Conservation (phyloP, 164 flowering plant genomes). For the Brasenia schreberi region DNA sequence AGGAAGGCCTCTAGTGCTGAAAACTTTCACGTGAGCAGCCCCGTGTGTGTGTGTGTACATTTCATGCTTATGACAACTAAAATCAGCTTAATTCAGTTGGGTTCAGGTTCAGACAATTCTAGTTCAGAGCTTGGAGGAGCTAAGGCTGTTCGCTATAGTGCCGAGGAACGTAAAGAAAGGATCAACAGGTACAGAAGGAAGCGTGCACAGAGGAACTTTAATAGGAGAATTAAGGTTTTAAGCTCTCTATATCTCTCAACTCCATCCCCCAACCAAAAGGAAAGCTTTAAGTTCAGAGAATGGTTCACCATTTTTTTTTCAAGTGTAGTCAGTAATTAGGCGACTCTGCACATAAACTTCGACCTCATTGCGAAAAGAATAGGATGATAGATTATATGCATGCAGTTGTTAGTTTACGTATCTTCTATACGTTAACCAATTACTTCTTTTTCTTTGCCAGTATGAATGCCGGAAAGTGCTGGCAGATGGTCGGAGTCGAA, state of each 20-base stretch:
- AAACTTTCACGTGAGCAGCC: neutral
- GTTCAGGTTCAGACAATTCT: neutral
- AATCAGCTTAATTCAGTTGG: neutral
- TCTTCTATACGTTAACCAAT: neutral
- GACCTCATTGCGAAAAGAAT: no score
- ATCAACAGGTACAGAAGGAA: conserved; percentile 67
- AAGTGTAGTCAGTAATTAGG: no score
- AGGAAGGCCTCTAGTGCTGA: neutral
- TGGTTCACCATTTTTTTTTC: no score
- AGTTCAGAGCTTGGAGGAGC: neutral
- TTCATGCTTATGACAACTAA: neutral
- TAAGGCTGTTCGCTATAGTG: conserved; percentile 39
- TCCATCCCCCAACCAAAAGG: no score
- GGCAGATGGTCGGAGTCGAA: conserved; percentile 90
- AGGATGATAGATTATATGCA: no score
- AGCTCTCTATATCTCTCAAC: neutral
- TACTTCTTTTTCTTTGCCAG: conserved; percentile 23
- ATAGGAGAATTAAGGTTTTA: conserved; percentile 73
- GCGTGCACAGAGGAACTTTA: conserved; percentile 79
- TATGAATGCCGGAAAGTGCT: conserved; percentile 99
- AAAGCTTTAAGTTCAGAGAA: no score
- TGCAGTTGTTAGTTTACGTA: no score
- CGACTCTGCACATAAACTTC: no score
- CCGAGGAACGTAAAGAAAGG: conserved; percentile 65
- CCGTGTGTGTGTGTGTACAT: neutral